Evolutionary conservation across 495 filamentous ascomycete genomes (phyloP), one percentile per base, ranked within the genome.

Genomic region (Cladorrhinum samala): DNA sequence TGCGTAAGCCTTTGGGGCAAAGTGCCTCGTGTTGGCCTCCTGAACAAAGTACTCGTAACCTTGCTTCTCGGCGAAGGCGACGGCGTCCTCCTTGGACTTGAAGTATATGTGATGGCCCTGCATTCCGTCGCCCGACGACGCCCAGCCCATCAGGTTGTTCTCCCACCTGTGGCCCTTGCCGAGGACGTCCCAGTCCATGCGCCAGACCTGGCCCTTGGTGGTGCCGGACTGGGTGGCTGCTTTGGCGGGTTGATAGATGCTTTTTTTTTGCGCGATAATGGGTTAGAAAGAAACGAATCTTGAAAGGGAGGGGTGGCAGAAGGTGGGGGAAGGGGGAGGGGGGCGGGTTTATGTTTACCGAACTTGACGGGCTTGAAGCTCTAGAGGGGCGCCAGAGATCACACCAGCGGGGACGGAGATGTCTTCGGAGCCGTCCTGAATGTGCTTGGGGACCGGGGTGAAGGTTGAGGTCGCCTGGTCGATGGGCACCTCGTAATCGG

Each of bases 21-120:
- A 84, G 54, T 81, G 83, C 67, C 93, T 79, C 73, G 82, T 81
- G 62, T 96, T 96, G 4, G 91, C 92, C 73, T 97, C 93, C 76
- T 97, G 93, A 18, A 97, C 89, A 70, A 95, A 96, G 70, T 96
- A 99, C 64, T 97, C 92, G 66, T 97, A 99, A 33, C 94, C 93
- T 67, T 99, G 94, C 80, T 96, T 99, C 76, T 96, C 86, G 17
- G 93, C 93, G 63, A 99, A 99, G 16, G 76, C 68, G 58, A 99
- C 91, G 56, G 93, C 93, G 62, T 95, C 91, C 68, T 99, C 91
- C 78, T 95, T 97, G 47, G 76, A 78, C 72, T 87, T 88, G 81
- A 99, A 99, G 66, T 83, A 84, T 53, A 99, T 68, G 68, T 87
- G 77, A 53, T 89, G 93, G 61, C 89, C 91, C 68, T 99, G 90